These are phyloP conservation scores for Psidium guajava DNA, from an alignment of 345 rosid genomes.

Conservation along the genomic window DNA sequence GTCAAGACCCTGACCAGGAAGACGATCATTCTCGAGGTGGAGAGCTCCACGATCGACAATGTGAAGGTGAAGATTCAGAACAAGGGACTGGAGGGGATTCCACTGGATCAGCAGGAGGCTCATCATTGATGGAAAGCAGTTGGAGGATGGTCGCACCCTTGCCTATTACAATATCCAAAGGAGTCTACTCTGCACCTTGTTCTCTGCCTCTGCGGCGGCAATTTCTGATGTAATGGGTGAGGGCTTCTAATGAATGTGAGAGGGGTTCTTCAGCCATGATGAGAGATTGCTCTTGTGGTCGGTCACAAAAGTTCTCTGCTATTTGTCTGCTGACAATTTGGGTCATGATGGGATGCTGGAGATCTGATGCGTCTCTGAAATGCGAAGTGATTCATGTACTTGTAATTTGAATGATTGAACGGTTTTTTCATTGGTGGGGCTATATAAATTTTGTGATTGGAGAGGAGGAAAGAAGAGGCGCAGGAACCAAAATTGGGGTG, in stretches of 20 bases:
- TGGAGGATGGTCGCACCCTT: not conserved
- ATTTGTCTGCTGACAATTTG: not conserved
- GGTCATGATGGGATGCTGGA: not conserved
- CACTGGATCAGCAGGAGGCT: not conserved
- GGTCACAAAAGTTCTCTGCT: not conserved
- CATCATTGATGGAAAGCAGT: not conserved
- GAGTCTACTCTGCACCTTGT: not conserved
- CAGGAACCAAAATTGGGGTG: not conserved
- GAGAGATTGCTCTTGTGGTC: not conserved
- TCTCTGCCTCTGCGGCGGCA: not conserved
- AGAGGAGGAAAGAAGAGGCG: too few relatives aligned
- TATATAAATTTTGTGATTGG: too few relatives aligned
- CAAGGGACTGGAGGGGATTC: not conserved
- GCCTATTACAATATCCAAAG: not conserved
- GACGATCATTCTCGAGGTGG: not conserved
- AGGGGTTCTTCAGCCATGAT: not conserved
- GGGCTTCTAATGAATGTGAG: too few relatives aligned
- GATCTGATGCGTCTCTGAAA: not conserved
- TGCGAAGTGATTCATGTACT: not conserved
- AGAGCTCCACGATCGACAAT: too few relatives aligned
- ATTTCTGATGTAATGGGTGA: not conserved
- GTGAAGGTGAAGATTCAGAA: too few relatives aligned
- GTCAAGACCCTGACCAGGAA: not conserved
- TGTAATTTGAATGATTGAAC: not conserved
- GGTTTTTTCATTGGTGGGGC: not conserved